phyloP scores from a whole-genome alignment of 2,329 filamentous ascomycete species.

The Hypoxylon sp. region DNA sequence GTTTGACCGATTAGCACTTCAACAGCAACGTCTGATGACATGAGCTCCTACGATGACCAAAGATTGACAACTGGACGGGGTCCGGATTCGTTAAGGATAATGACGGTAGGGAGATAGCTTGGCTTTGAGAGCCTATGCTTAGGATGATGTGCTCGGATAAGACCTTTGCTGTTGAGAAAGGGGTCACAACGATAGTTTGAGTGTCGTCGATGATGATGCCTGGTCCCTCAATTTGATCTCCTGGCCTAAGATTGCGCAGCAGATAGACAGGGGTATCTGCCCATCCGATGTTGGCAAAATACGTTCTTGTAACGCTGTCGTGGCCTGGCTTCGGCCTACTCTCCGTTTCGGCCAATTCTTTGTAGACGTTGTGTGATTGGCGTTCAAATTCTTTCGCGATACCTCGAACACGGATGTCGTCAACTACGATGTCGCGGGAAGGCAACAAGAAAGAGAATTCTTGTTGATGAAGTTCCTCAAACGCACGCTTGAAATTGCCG shows the following conservation, averaged over 20 bases:
- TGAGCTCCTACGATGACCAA: constrained; percentile 24
- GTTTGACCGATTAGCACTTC: neutral
- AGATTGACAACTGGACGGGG: constrained; percentile 29
- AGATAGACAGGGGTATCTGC: constrained; percentile 29
- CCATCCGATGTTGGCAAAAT: constrained; percentile 30
- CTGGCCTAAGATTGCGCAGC: constrained; percentile 18
- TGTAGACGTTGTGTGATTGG: constrained; percentile 33
- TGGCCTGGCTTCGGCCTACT: neutral
- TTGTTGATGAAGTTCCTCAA: constrained; percentile 31
- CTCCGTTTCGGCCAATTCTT: constrained; percentile 24
- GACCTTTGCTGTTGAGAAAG: constrained; percentile 31
- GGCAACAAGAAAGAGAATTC: constrained; percentile 35
- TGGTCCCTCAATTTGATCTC: constrained; percentile 23
- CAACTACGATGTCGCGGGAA: constrained; percentile 30
- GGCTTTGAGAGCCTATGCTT: constrained; percentile 17
- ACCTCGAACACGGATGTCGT: constrained; percentile 32
- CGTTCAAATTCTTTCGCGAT: constrained; percentile 35
- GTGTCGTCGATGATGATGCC: constrained; percentile 35
- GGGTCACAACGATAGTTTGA: constrained; percentile 33
- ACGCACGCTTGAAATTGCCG: constrained; percentile 28
- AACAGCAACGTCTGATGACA: neutral
- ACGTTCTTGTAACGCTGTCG: constrained; percentile 21
- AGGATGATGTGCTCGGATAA: constrained; percentile 32
- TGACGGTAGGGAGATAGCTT: neutral
- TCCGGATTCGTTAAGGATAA: constrained; percentile 21